These are phyloP conservation scores for Ustilago xerochloae DNA, from an alignment of 1,284 basidiomycete species.

Conservation along the genomic window DNA sequence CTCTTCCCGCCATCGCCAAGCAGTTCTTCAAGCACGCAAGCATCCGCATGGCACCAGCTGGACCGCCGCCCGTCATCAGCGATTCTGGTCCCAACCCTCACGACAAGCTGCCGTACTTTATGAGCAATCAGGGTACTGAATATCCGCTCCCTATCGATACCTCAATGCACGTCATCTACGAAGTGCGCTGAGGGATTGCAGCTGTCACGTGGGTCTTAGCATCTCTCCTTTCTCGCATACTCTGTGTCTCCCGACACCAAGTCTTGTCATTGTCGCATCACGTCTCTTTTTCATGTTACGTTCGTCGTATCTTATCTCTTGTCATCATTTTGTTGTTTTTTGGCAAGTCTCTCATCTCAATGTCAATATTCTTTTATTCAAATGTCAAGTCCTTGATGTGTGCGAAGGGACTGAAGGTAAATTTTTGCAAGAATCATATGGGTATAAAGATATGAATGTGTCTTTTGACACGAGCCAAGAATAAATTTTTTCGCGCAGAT, in stretches of 20 bases:
- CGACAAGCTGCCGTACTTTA: slow-evolving; percentile 39
- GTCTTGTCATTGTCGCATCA: background rate
- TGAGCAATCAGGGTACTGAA: slow-evolving; percentile 35
- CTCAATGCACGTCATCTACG: slow-evolving; percentile 45
- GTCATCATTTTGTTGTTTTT: background rate
- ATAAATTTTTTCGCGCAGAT: too few relatives aligned
- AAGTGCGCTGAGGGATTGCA: slow-evolving; percentile 6
- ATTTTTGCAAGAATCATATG: too few relatives aligned
- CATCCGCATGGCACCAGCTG: slow-evolving; percentile 37
- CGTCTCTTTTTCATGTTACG: slow-evolving; percentile 1
- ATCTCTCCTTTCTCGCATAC: too few relatives aligned
- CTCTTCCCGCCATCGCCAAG: slow-evolving; percentile 45
- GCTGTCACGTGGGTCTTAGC: background rate
- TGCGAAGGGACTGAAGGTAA: too few relatives aligned
- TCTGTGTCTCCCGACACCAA: too few relatives aligned
- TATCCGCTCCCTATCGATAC: slow-evolving; percentile 46
- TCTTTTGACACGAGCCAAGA: too few relatives aligned
- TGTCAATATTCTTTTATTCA: slow-evolving; percentile 2
- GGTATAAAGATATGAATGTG: too few relatives aligned
- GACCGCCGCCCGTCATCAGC: slow-evolving; percentile 34
- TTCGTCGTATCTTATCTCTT: slow-evolving; percentile 2
- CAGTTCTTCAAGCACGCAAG: slow-evolving; percentile 41
- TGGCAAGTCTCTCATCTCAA: slow-evolving; percentile 8
- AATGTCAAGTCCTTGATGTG: too few relatives aligned
- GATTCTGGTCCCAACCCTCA: slow-evolving; percentile 27